These are phyloP conservation scores for Orychophragmus violaceus DNA, from an alignment of 345 rosid genomes.

Conservation along the genomic window DNA sequence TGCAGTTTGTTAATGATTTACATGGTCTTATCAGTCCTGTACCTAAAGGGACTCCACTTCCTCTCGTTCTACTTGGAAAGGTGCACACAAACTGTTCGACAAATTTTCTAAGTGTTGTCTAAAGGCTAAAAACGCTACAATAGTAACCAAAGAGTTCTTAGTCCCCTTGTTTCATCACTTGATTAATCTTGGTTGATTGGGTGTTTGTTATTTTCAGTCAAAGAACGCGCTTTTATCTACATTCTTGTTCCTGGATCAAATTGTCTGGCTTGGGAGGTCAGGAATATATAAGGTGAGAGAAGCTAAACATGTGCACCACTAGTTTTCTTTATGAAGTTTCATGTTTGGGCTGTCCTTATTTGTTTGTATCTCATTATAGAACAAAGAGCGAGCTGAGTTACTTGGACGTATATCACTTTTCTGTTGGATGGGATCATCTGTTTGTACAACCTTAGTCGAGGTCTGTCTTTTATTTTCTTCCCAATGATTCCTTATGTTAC, in stretches of 20 bases:
- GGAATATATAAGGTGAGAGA: slow-evolving; percentile 84
- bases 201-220: slow-evolving; percentile 46
- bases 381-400: slow-evolving; percentile 82
- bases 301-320: not conserved
- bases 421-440: slow-evolving; percentile 97
- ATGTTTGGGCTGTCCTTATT: not conserved
- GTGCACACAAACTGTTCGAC: slow-evolving; percentile 24
- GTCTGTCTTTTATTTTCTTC: slow-evolving; percentile 38
- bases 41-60: slow-evolving; percentile 92
- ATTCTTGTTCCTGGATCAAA: slow-evolving; percentile 96
- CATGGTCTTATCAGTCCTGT: slow-evolving; percentile 86
- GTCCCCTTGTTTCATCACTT: not conserved
- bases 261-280: slow-evolving; percentile 91
- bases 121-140: not conserved
- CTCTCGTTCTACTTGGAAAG: slow-evolving; percentile 87
- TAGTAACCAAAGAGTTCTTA: not conserved
- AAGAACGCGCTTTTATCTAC: slow-evolving; percentile 88
- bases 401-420: slow-evolving; percentile 90
- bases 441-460: slow-evolving; percentile 85
- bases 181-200: slow-evolving; percentile 14
- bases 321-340: not conserved
- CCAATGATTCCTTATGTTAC: not conserved
- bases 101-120: not conserved
- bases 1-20: slow-evolving; percentile 91
- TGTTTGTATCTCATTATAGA: slow-evolving; percentile 39